Conservation (phyloP, 441 rosid species). For the Corymbia calophylla region DNA sequence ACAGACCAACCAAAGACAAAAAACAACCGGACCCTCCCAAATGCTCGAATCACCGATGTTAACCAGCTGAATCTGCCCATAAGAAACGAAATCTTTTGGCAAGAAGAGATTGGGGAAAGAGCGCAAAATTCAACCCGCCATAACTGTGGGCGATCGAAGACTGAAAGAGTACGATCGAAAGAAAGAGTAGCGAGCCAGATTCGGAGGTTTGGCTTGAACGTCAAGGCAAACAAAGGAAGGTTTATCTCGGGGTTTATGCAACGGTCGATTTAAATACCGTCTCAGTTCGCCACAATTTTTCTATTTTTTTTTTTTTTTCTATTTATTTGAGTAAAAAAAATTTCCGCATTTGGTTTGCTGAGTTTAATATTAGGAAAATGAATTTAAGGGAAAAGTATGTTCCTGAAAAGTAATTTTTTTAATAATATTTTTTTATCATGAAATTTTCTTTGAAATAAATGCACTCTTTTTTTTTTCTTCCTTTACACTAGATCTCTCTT, state of each 20-base stretch:
- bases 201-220: neutral
- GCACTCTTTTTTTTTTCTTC: neutral
- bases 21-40: neutral
- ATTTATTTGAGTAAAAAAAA: neutral
- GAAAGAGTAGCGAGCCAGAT: neutral
- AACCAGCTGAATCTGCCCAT: constrained; percentile 54
- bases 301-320: neutral
- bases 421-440: neutral
- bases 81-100: neutral
- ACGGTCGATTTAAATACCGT: neutral
- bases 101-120: neutral
- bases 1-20: neutral
- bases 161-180: neutral
- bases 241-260: neutral
- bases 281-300: neutral
- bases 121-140: too few relatives aligned
- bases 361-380: neutral
- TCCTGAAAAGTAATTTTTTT: neutral
- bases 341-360: neutral
- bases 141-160: neutral
- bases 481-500: neutral
- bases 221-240: neutral
- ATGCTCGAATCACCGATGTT: constrained; percentile 19
- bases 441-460: neutral
- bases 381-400: neutral